Base-by-base conservation (phyloP, 176 grass and related monocot species). In the Aegilops bicornis region DNA sequence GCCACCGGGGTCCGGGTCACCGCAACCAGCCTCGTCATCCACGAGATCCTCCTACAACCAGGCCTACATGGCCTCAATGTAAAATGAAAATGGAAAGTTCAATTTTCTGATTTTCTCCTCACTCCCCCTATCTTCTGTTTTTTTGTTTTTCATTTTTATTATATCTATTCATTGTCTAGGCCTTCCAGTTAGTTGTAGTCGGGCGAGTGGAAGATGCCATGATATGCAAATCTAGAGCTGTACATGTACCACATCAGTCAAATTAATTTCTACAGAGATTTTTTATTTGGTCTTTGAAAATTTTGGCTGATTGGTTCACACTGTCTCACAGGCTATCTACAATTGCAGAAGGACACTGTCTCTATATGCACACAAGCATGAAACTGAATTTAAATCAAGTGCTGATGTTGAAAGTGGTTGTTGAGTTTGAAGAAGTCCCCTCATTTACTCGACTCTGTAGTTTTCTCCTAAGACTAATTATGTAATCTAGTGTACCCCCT, bases 1-100 rank as follows among this genome's bases (percentile, higher is more conserved):
- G 96, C 90, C 52, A 98, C 91, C 30, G 17, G 42, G n/a, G 92
- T 72, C 10, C 75, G 42, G 0, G 91, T 98, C 72, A 91, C 82
- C 7, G 54, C 5, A 7, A 58, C 54, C 6, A 58, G 19, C 17
- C 54, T 58, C 54, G 2, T 58, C 54, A 7, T 22, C 54, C 54
- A 58, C 54, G 54, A 58, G 54, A 58, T 58, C 54, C 54, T 58
- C 54, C 19, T 94, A 88, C 65, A 92, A 94, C 79, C 92, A 95
- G 22, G 73, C 37, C 48, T 94, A 88, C 65, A 58, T 84, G 25
- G 72, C 72, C 19, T 62, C 60, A 6, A 7, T 69, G 24, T 83
- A 33, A 33, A 58, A 58, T 58, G 54, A 0, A 33, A 11, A 68
- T 5, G 8, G 73, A 75, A 4, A 75, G 12, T 6, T n/a, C 5